Evolutionary conservation across 1,139 yeast species (phyloP).

Genomic region (Debaryomyces udenii): DNA sequence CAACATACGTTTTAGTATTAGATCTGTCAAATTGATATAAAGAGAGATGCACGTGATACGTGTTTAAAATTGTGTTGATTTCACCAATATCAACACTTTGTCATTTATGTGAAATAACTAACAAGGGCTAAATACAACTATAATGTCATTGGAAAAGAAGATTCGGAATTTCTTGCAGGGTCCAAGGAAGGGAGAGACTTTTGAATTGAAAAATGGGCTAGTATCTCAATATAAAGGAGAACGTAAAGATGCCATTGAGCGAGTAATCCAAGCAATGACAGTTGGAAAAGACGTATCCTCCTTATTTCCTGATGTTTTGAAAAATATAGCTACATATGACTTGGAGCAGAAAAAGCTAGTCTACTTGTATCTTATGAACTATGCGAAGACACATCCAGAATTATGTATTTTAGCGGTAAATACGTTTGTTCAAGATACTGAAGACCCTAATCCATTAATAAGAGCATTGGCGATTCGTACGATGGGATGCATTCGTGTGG

Average conservation of each 20-base stretch:
- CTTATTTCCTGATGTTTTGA: slow-evolving; percentile 92
- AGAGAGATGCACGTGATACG: slow-evolving; percentile 2
- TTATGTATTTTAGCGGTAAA: slow-evolving; percentile 94
- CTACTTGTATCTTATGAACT: slow-evolving; percentile 92
- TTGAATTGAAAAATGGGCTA: slow-evolving; percentile 83
- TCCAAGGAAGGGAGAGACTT: slow-evolving; percentile 72
- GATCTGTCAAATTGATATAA: too few relatives aligned
- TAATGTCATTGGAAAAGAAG: slow-evolving; percentile 48
- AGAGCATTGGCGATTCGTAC: slow-evolving; percentile 96
- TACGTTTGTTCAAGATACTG: slow-evolving; percentile 95
- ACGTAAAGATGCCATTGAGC: slow-evolving; percentile 92
- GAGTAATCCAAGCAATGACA: slow-evolving; percentile 98
- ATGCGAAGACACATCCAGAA: slow-evolving; percentile 96
- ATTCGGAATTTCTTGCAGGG: slow-evolving; percentile 49
- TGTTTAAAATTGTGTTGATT: background rate
- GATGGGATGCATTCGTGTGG: slow-evolving; percentile 97
- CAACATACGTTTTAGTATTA: background rate
- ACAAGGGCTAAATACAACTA: slow-evolving; percentile 3
- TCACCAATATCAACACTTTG: slow-evolving; percentile 4
- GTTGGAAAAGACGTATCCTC: slow-evolving; percentile 97
- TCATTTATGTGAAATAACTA: background rate
- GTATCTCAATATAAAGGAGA: slow-evolving; percentile 95
- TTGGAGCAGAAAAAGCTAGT: slow-evolving; percentile 96
- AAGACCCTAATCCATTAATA: slow-evolving; percentile 94
- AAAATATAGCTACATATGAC: slow-evolving; percentile 96